Evolutionary conservation across 176 grass and related monocot species (phyloP).

Genomic region (Musa acuminata): DNA sequence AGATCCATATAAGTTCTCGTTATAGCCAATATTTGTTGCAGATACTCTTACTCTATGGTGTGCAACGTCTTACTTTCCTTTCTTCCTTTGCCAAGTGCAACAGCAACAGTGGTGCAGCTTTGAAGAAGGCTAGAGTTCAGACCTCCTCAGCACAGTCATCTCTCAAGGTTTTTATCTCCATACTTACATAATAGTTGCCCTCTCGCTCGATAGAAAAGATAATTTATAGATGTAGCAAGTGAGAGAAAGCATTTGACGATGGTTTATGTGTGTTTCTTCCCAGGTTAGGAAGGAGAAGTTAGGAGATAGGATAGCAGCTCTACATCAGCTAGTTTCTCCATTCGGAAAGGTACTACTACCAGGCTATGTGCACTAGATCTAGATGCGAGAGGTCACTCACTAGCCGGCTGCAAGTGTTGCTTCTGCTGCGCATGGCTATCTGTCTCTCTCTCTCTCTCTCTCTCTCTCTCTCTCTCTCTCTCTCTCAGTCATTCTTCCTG

Average conservation of each 20-base stretch:
- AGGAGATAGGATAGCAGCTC: constrained; percentile 29
- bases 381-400: neutral
- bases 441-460: too few species aligned
- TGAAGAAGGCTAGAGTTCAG: constrained; percentile 94
- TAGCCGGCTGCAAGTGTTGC: neutral
- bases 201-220: constrained; percentile 30
- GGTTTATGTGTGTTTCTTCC: constrained; percentile 37
- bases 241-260: constrained; percentile 29
- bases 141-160: constrained; percentile 54
- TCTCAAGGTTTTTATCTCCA: constrained; percentile 63
- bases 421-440: neutral
- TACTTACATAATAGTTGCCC: constrained; percentile 18
- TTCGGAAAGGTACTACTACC: constrained; percentile 1
- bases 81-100: constrained; percentile 32
- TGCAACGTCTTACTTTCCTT: neutral
- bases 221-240: neutral
- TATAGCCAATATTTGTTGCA: too few species aligned
- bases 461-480: neutral
- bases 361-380: neutral
- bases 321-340: constrained; percentile 11
- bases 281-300: constrained; percentile 24
- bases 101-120: constrained; percentile 66
- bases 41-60: too few species aligned
- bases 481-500: neutral
- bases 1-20: neutral